phyloP scores from a whole-genome alignment of 2,329 filamentous ascomycete genomes.

The Neopestalotiopsis sp. region DNA sequence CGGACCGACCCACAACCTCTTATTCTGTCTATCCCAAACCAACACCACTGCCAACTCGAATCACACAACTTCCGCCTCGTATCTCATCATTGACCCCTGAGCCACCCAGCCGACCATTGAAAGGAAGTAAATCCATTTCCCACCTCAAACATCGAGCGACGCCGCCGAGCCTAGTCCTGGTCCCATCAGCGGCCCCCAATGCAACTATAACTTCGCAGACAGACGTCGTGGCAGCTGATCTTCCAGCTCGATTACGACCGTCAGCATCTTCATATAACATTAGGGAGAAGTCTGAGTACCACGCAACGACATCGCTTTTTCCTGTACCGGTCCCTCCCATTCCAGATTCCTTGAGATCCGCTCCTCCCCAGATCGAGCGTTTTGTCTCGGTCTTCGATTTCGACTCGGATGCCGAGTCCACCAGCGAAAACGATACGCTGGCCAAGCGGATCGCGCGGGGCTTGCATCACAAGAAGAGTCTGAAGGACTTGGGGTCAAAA shows the following conservation, averaged over 20 bases:
- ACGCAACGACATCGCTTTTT: slow-evolving; percentile 26
- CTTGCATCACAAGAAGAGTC: slow-evolving; percentile 42
- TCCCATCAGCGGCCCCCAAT: slow-evolving; percentile 5
- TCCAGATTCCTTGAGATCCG: slow-evolving; percentile 5
- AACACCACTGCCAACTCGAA: slow-evolving; percentile 21
- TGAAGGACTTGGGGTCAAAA: slow-evolving; percentile 25
- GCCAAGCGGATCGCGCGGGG: slow-evolving; percentile 49
- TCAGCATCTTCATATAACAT: slow-evolving; percentile 32
- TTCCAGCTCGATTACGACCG: slow-evolving; percentile 27
- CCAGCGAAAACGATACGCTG: slow-evolving; percentile 35
- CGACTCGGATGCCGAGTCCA: slow-evolving; percentile 50
- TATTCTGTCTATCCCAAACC: slow-evolving; percentile 51
- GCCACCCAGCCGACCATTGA: slow-evolving; percentile 24
- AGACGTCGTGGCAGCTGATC: slow-evolving; percentile 30
- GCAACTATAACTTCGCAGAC: slow-evolving; percentile 21
- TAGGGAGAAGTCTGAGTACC: slow-evolving; percentile 15
- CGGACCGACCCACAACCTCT: slow-evolving; percentile 28
- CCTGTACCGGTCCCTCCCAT: slow-evolving; percentile 18
- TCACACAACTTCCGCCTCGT: slow-evolving; percentile 39
- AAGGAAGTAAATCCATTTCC: slow-evolving; percentile 31
- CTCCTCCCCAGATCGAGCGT: slow-evolving; percentile 28
- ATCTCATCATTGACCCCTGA: slow-evolving; percentile 35
- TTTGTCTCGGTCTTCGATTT: slow-evolving; percentile 54
- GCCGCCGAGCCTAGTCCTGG: not conserved
- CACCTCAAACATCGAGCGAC: slow-evolving; percentile 22